These are phyloP conservation scores for Bryoglossum gracile DNA, from an alignment of 495 filamentous ascomycete genomes.

Conservation along the genomic window DNA sequence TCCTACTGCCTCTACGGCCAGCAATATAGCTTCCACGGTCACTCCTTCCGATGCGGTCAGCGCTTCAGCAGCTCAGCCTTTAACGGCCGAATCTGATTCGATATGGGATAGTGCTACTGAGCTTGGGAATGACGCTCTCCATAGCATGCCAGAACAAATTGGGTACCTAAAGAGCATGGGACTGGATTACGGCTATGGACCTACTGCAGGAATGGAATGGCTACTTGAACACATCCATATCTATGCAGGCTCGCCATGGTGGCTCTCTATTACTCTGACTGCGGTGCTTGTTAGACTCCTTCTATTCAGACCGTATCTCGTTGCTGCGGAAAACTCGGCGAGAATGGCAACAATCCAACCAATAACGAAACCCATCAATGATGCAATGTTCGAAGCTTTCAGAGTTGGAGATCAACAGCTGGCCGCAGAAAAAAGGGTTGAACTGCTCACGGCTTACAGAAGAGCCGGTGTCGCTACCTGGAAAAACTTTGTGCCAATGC, in stretches of 20 bases:
- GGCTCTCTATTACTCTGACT: slow-evolving; percentile 59
- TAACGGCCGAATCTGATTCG: slow-evolving; percentile 19
- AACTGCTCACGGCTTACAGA: slow-evolving; percentile 43
- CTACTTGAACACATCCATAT: slow-evolving; percentile 77
- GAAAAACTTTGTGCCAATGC: slow-evolving; percentile 49
- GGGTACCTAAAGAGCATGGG: slow-evolving; percentile 80
- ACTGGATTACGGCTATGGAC: slow-evolving; percentile 78
- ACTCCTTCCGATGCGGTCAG: slow-evolving; percentile 8
- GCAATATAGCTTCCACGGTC: slow-evolving; percentile 10
- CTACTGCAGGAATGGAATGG: slow-evolving; percentile 61
- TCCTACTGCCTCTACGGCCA: background rate
- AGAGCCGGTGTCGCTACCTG: slow-evolving; percentile 45
- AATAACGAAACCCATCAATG: slow-evolving; percentile 40
- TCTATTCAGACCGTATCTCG: slow-evolving; percentile 57
- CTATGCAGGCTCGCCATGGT: slow-evolving; percentile 68
- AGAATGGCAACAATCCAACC: slow-evolving; percentile 41
- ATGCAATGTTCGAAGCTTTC: slow-evolving; percentile 39
- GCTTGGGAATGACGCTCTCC: slow-evolving; percentile 33
- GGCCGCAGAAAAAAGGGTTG: slow-evolving; percentile 33
- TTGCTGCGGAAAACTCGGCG: slow-evolving; percentile 51
- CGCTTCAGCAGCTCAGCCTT: slow-evolving; percentile 11
- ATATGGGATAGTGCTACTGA: slow-evolving; percentile 25
- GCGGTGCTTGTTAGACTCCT: slow-evolving; percentile 55
- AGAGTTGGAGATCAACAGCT: slow-evolving; percentile 32
- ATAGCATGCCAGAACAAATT: slow-evolving; percentile 58